Conservation (phyloP, 1,284 basidiomycete genomes). For the Tilletia caries region DNA sequence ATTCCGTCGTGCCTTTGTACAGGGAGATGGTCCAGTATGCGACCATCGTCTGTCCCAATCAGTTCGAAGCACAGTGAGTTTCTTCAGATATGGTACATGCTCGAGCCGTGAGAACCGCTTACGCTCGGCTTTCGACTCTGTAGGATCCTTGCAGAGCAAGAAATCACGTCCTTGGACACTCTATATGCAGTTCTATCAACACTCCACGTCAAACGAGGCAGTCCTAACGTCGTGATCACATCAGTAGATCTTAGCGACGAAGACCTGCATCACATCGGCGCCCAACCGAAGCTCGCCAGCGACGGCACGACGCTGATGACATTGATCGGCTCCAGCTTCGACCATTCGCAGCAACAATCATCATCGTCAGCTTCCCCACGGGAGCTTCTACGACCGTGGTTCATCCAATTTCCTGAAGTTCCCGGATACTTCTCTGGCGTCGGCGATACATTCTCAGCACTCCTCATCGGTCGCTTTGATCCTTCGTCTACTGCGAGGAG, state of each 20-base stretch:
- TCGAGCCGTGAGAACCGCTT: too few species aligned
- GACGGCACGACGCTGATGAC: conserved; percentile 41
- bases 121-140: too few species aligned
- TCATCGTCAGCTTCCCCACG: background rate
- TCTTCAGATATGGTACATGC: too few species aligned
- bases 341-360: conserved; percentile 17
- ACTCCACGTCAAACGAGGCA: conserved; percentile 70
- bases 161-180: conserved; percentile 66
- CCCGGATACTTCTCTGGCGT: conserved; percentile 93
- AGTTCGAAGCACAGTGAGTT: conserved; percentile 91
- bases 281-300: conserved; percentile 11
- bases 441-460: conserved; percentile 92
- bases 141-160: conserved; percentile 19
- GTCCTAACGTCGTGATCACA: conserved; percentile 85
- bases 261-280: conserved; percentile 35
- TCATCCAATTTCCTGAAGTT: conserved; percentile 73
- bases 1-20: conserved; percentile 85
- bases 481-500: conserved; percentile 9
- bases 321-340: conserved; percentile 51
- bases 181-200: conserved; percentile 68
- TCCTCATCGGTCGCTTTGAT: conserved; percentile 79
- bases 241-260: conserved; percentile 63
- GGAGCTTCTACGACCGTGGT: conserved; percentile 55
- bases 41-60: conserved; percentile 93
- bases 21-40: conserved; percentile 71